phyloP scores from a whole-genome alignment of 352 stramenopile species.

The Phytophthora parvispora region DNA sequence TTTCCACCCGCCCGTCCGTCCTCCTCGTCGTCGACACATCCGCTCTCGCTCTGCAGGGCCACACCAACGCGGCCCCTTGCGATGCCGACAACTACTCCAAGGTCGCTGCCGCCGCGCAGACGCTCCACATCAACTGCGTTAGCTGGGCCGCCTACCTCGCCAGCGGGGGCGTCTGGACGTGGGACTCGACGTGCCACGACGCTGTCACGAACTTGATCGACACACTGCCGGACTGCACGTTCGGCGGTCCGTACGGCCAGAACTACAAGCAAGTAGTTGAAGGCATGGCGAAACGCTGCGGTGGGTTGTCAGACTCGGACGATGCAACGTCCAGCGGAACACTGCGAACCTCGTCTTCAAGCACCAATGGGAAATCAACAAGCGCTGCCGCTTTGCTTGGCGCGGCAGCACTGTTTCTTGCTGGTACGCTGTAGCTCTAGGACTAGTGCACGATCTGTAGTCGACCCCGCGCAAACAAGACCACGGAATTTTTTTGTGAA shows the following conservation, averaged over 20 bases:
- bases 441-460: too few relatives aligned
- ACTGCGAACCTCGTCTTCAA: background rate
- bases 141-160: conserved; percentile 20
- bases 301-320: background rate
- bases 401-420: background rate
- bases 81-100: conserved; percentile 2
- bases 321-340: background rate
- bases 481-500: too few relatives aligned
- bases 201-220: conserved; percentile 13
- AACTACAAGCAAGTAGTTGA: conserved; percentile 20
- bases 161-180: conserved; percentile 18
- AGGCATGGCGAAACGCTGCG: conserved; percentile 1
- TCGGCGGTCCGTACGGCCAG: conserved; percentile 17
- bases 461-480: too few relatives aligned
- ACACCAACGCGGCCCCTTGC: background rate
- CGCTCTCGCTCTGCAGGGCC: background rate
- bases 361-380: background rate
- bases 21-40: background rate
- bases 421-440: background rate
- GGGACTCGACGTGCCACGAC: conserved; percentile 17
- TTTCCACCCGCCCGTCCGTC: background rate
- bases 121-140: conserved; percentile 6
- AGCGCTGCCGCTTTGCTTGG: background rate
- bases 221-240: conserved; percentile 13
- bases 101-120: conserved; percentile 3